Percentiles rank a stretch among this genome's conserved stretches.
These are phyloP conservation scores for Chenopodium album DNA, from an alignment of 148 eudicot species.

Conservation along the genomic window DNA sequence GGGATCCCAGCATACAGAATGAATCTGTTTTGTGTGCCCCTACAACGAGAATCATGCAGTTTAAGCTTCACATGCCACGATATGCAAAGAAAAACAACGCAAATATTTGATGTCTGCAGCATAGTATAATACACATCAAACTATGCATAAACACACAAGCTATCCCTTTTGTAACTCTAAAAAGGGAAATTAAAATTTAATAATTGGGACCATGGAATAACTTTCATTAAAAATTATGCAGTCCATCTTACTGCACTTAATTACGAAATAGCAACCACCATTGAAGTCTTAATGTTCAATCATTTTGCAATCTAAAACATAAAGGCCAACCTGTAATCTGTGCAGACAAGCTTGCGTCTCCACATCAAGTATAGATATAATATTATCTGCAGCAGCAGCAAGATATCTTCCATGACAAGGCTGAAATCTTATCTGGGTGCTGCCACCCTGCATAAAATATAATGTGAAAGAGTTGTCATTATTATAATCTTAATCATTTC, in stretches of 20 bases:
- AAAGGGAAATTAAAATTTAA: background rate
- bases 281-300: background rate
- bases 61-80: background rate
- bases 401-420: slow-evolving; percentile 80
- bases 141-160: background rate
- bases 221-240: background rate
- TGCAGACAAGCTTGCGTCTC: slow-evolving; percentile 74
- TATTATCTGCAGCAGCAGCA: slow-evolving; percentile 83
- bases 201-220: background rate
- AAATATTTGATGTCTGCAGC: background rate
- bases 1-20: slow-evolving; percentile 89
- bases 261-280: background rate
- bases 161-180: background rate
- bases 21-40: slow-evolving; percentile 84
- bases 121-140: background rate
- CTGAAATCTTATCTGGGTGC: slow-evolving; percentile 74
- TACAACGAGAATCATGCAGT: slow-evolving; percentile 22
- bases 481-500: background rate
- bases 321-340: slow-evolving; percentile 55
- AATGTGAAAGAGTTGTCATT: background rate
- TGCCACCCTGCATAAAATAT: slow-evolving; percentile 50
- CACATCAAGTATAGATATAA: slow-evolving; percentile 70
- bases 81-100: background rate
- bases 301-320: background rate
- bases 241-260: background rate